Evolutionary conservation across 257 asterid species (phyloP), one percentile per base, ranked within the genome.

Genomic region (Lavandula angustifolia): DNA sequence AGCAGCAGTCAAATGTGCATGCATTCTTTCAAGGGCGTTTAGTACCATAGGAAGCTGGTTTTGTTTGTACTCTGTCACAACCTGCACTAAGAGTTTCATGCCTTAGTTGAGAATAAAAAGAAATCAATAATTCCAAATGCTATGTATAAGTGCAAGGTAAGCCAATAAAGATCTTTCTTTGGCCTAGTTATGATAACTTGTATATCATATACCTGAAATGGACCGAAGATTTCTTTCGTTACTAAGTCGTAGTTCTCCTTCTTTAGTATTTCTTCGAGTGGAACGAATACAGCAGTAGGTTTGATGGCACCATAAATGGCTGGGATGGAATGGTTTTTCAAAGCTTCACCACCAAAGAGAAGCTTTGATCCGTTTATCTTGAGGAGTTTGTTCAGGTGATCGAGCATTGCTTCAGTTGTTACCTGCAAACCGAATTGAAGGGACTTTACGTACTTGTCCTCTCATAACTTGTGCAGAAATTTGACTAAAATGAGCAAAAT

Each of bases 1-100:
- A 0, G 98, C 99, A 42, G 98, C 98, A 0, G 99, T 94, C 67
- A 94, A 77, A 77, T 94, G 97, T 1, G 99, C 99, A 62, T 94
- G 88, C 97, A 94, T 94, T 62, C 61, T 83, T 75, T 90, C 99
- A 10, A 90, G 91, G 62, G 84, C 91, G 0, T 77, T 57, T 68
- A 94, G 54, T 41, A 90, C 95, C 85, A 86, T 4, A 0, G 84
- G 82, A 57, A 94, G 82, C 44, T 90, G 84, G 16, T 77, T 69
- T 63, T 86, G 83, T 73, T 84, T 84, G 85, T 87, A 94, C 64
- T 87, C 92, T 0, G 99, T 87, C 62, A 90, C 79, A 75, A 90
- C 78, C 97, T 92, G 80, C 16, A 66, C 17, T 2, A 42, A 22
- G 27, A 22, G 27, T 22, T 1, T 22, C 27, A 22, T 22, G 27